Percentiles rank a stretch among this genome's conserved stretches.
Conservation (phyloP, 1,284 basidiomycete genomes). For the Malassezia pachydermatis region DNA sequence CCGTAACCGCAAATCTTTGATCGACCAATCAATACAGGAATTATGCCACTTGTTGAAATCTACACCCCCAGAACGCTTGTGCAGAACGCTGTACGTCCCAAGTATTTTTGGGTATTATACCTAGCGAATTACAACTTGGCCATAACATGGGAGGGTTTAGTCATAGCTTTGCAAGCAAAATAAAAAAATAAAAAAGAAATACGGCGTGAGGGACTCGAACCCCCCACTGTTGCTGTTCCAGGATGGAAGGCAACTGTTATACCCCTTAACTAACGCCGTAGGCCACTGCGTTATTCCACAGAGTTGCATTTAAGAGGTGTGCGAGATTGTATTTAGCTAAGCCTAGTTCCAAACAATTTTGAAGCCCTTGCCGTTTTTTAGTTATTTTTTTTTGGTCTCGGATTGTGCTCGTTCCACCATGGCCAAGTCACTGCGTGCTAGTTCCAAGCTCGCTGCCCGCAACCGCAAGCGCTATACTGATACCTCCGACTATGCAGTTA, state of each 20-base stretch:
- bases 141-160: too few species aligned
- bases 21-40: too few species aligned
- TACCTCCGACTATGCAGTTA: slow-evolving; percentile 64
- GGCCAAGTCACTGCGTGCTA: slow-evolving; percentile 86
- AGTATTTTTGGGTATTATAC: too few species aligned
- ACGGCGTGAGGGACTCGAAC: slow-evolving; percentile 24
- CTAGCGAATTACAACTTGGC: too few species aligned
- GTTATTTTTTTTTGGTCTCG: not conserved
- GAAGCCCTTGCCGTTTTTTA: not conserved
- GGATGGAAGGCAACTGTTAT: slow-evolving; percentile 22
- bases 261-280: slow-evolving; percentile 24
- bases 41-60: too few species aligned
- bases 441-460: slow-evolving; percentile 72
- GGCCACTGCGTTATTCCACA: not conserved
- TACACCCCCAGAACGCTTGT: too few species aligned
- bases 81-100: too few species aligned
- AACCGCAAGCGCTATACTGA: slow-evolving; percentile 69
- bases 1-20: too few species aligned
- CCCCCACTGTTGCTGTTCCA: slow-evolving; percentile 19
- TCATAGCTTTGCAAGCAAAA: too few species aligned
- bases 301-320: not conserved
- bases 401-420: slow-evolving; percentile 51
- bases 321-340: not conserved
- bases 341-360: not conserved
- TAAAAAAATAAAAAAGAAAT: slow-evolving; percentile 7